These are phyloP conservation scores for Porogramme epimiltina DNA, from an alignment of 1,284 basidiomycete species.

Conservation along the genomic window DNA sequence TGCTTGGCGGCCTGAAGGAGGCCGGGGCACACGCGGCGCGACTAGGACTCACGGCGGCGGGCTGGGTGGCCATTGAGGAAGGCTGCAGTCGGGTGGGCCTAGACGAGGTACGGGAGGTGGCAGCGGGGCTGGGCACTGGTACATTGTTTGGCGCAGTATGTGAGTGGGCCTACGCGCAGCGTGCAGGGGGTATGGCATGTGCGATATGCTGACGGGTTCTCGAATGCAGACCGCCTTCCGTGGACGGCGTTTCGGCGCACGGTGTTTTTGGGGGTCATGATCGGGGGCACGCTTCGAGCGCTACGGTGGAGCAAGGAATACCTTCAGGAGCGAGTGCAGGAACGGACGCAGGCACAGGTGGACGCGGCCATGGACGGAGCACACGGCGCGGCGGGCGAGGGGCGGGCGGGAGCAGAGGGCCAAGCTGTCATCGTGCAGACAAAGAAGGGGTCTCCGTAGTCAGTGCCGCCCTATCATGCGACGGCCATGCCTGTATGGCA, in stretches of 20 bases:
- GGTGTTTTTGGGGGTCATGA: slow-evolving; percentile 50
- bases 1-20: slow-evolving; percentile 71
- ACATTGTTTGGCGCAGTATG: slow-evolving; percentile 60
- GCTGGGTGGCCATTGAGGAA: slow-evolving; percentile 74
- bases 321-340: slow-evolving; percentile 32
- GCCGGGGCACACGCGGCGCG: slow-evolving; percentile 59
- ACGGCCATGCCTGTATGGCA: no score
- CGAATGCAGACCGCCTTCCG: slow-evolving; percentile 58
- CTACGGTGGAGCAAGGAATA: slow-evolving; percentile 48
- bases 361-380: slow-evolving; percentile 1
- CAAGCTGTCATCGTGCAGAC: no score
- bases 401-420: slow-evolving; percentile 18
- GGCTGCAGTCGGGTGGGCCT: slow-evolving; percentile 47
- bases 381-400: slow-evolving; percentile 23
- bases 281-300: slow-evolving; percentile 55
- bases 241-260: slow-evolving; percentile 52
- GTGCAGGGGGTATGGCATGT: not conserved
- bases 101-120: slow-evolving; percentile 55
- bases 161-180: slow-evolving; percentile 43
- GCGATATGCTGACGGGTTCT: slow-evolving; percentile 7
- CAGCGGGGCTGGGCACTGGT: slow-evolving; percentile 66
- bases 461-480: no score
- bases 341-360: no score
- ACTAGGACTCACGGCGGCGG: slow-evolving; percentile 56
- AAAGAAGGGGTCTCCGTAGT: no score